A percentile compares a stretch with the other conserved stretches of the same genome.
Evolutionary conservation across 495 filamentous ascomycete species (phyloP).

Genomic region (Stereocaulon alpinum): DNA sequence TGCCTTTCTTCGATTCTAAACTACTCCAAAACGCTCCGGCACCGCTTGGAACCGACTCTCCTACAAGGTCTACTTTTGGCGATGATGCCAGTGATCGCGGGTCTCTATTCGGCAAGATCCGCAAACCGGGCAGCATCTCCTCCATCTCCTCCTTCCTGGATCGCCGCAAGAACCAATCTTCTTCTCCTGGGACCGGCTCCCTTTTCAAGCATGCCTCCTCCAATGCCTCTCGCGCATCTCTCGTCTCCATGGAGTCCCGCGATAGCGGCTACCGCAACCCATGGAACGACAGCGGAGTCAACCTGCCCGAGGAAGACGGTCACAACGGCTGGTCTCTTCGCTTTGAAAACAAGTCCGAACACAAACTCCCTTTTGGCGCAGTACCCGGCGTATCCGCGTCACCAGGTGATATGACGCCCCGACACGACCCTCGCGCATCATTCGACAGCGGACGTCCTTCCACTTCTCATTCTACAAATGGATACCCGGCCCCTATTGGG

Average conservation of each 20-base stretch:
- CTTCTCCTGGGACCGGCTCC: slow-evolving; percentile 54
- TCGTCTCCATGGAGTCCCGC: slow-evolving; percentile 86
- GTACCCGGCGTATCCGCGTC: slow-evolving; percentile 33
- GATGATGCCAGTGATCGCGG: slow-evolving; percentile 71
- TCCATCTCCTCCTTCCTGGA: slow-evolving; percentile 88
- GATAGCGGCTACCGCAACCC: slow-evolving; percentile 89
- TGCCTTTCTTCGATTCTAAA: slow-evolving; percentile 94
- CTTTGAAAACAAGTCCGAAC: slow-evolving; percentile 37
- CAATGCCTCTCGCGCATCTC: slow-evolving; percentile 90
- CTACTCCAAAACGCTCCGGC: slow-evolving; percentile 82
- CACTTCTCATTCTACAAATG: slow-evolving; percentile 90
- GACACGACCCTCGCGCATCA: slow-evolving; percentile 68
- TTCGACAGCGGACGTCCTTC: slow-evolving; percentile 84
- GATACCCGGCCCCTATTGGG: slow-evolving; percentile 84
- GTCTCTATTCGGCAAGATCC: slow-evolving; percentile 77
- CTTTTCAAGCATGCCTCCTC: slow-evolving; percentile 88
- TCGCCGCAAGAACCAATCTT: slow-evolving; percentile 82
- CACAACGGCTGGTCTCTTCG: slow-evolving; percentile 55
- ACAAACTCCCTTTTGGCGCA: slow-evolving; percentile 55
- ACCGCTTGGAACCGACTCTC: slow-evolving; percentile 70
- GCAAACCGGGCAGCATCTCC: slow-evolving; percentile 86
- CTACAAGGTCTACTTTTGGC: slow-evolving; percentile 66
- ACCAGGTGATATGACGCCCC: slow-evolving; percentile 68
- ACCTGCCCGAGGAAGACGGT: slow-evolving; percentile 74
- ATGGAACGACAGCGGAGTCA: slow-evolving; percentile 94